Evolutionary conservation across 2,329 filamentous ascomycete species (phyloP), one percentile per base, ranked within the genome.

Genomic region (Fusarium papillatum): DNA sequence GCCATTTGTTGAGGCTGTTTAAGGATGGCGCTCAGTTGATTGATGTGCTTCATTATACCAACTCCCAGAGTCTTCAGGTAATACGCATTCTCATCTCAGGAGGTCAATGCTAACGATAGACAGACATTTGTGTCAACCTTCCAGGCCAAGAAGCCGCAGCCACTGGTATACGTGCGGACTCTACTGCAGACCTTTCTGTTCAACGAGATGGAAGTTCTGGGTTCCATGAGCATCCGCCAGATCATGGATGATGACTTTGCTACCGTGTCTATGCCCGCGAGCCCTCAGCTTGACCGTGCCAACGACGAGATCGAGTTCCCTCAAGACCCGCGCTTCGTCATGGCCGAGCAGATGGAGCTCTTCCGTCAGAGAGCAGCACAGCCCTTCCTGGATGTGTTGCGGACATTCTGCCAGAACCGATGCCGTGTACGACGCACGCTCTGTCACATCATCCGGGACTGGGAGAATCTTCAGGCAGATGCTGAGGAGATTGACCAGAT

Each of bases 391-490:
- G 96, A 98, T 76, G 89, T 97, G 19, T 93, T 97, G 79, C 92
- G 95, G 60, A 93, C 94, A 10, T 88, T 97, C 22, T 98, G 95
- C 79, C 95, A 98, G 81, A 99, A 98, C 81, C 90, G 95, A 64
- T 97, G 95, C 81, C 93, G 97, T 3, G 92, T 98, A 50, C 92
- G 97, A n/a, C 91, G 97, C 41, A 95, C 93, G n/a, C 89, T 99
- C 11, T 95, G 93, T 72, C 96, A 98, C 81, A 91, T 93, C 17
- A 91, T 98, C 41, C 86, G 92, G 4, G 94, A 96, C 71, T 97
- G 95, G 93, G 95, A 98, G 79, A 90, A 90, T 64, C 87, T 98
- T 3, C 95, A 98, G 83, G 87, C 91, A 11, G 95, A 98, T 79
- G 94, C 94, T 8, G 94, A 96, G 81, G 92, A 95, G 73, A 87